These are phyloP conservation scores for Gardenia jasminoides DNA, from an alignment of 257 asterid species.

Conservation along the genomic window DNA sequence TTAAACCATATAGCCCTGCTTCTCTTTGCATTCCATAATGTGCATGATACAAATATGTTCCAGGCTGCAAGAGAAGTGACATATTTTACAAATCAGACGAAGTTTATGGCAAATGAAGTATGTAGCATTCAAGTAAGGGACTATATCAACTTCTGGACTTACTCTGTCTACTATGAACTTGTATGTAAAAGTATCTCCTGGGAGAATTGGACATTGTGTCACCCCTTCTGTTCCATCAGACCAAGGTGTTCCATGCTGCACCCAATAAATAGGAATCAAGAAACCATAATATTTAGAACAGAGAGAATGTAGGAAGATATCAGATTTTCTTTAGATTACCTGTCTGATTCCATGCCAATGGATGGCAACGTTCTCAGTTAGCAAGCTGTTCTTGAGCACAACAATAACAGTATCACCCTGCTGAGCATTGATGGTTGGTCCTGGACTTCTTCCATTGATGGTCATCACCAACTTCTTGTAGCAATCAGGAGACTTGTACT, in stretches of 20 bases:
- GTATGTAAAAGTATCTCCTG: conserved; percentile 82
- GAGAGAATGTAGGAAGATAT: no score
- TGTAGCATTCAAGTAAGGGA: not conserved
- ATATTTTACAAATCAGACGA: not conserved
- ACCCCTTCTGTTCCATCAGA: conserved; percentile 96
- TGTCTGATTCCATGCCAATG: conserved; percentile 99
- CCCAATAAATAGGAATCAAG: not conserved
- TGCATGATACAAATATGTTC: conserved; percentile 85
- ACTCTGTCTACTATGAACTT: conserved; percentile 80
- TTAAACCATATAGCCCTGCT: conserved; percentile 69
- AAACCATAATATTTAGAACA: no score
- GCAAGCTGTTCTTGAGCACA: conserved; percentile 61
- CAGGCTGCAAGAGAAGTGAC: conserved; percentile 47
- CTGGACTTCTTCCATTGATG: conserved; percentile 80
- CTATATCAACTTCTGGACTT: conserved; percentile 9
- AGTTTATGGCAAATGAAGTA: not conserved
- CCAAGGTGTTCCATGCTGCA: conserved; percentile 88
- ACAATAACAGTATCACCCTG: conserved; percentile 83
- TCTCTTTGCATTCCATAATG: conserved; percentile 96
- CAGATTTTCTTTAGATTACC: conserved; percentile 29
- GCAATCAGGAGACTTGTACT: conserved; percentile 82
- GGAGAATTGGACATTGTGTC: conserved; percentile 82
- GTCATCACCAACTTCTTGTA: conserved; percentile 61
- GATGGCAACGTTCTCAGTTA: conserved; percentile 77
- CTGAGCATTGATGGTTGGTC: conserved; percentile 73